Evolutionary conservation across 83 land plant genomes (phyloP).

Genomic region (Larix sibirica): DNA sequence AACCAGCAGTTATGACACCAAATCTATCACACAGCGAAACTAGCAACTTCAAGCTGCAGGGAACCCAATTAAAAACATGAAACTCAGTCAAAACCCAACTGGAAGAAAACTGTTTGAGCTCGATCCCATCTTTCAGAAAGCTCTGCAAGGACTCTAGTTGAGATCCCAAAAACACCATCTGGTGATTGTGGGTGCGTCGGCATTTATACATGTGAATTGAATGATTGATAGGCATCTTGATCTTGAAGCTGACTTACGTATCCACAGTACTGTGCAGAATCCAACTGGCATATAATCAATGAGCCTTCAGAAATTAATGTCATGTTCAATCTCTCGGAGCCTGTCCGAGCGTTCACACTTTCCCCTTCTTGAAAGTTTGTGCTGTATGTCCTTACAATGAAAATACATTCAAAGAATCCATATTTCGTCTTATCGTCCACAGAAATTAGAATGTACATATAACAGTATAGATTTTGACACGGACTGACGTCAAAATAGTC

Average conservation of each 20-base stretch:
- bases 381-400: too few species aligned
- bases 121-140: neutral
- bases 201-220: neutral
- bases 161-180: too few species aligned
- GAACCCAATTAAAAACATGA: neutral
- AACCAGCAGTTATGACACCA: neutral
- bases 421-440: too few species aligned
- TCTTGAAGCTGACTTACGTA: neutral
- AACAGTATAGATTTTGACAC: too few species aligned
- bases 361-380: too few species aligned
- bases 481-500: too few species aligned
- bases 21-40: neutral
- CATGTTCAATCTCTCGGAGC: neutral
- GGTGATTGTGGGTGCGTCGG: neutral
- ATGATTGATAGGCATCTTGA: neutral
- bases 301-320: neutral
- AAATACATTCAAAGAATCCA: too few species aligned
- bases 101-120: neutral
- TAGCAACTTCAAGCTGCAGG: neutral
- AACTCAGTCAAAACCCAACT: neutral
- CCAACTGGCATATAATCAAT: neutral
- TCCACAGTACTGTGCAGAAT: neutral
- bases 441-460: too few species aligned
- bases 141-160: neutral
- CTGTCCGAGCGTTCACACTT: neutral